Percentiles rank a stretch among this genome's conserved stretches.
These are phyloP conservation scores for Nicotiana undulata DNA, from an alignment of 257 asterid species.

Conservation along the genomic window DNA sequence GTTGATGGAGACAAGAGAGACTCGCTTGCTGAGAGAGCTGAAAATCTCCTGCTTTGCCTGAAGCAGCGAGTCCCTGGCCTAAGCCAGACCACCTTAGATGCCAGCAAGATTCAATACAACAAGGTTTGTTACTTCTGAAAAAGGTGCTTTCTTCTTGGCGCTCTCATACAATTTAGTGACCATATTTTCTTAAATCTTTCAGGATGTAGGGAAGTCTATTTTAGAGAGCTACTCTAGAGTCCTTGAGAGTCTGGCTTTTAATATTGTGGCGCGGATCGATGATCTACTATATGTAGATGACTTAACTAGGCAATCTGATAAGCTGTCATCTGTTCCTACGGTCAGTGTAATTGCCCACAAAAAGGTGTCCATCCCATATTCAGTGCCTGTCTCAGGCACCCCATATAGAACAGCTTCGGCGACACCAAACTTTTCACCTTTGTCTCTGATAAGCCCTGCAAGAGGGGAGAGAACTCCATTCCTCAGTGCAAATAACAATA, in stretches of 20 bases:
- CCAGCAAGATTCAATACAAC: slow-evolving; percentile 80
- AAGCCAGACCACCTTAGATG: slow-evolving; percentile 70
- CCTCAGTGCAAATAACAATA: slow-evolving; percentile 26
- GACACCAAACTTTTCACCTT: slow-evolving; percentile 61
- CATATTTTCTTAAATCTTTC: neutral
- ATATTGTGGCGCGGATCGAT: slow-evolving; percentile 68
- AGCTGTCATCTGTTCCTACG: slow-evolving; percentile 30
- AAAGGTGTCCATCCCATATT: slow-evolving; percentile 40
- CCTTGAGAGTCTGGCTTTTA: slow-evolving; percentile 85
- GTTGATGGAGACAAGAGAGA: slow-evolving; percentile 76
- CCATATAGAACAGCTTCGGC: slow-evolving; percentile 50
- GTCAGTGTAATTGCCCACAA: slow-evolving; percentile 33
- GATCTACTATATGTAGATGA: slow-evolving; percentile 82
- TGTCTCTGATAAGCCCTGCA: slow-evolving; percentile 39
- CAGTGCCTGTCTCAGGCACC: slow-evolving; percentile 62
- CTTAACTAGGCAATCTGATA: slow-evolving; percentile 50
- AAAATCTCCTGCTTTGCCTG: slow-evolving; percentile 55
- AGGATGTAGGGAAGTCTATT: slow-evolving; percentile 92
- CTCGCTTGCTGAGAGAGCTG: slow-evolving; percentile 71
- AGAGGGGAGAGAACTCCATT: slow-evolving; percentile 60
- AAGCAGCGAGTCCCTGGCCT: slow-evolving; percentile 76
- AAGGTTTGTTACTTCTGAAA: slow-evolving; percentile 37
- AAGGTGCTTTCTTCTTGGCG: neutral
- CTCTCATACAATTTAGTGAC: neutral
- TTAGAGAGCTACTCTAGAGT: slow-evolving; percentile 98